Conservation (phyloP, 1,284 basidiomycete genomes). For the Cryptococcus hybrid region DNA sequence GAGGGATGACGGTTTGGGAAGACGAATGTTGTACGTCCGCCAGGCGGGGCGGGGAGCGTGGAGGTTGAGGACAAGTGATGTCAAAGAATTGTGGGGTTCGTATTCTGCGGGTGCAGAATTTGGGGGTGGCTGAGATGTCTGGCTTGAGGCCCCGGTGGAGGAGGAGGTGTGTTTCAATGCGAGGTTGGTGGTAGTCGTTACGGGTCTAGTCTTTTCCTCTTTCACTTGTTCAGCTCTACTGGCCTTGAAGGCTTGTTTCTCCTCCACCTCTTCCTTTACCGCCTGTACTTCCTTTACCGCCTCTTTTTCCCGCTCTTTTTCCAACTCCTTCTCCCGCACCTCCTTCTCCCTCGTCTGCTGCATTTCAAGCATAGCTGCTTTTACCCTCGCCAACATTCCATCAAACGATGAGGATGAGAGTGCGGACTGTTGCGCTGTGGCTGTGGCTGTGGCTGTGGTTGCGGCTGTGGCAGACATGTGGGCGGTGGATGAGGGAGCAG, state of each 20-base stretch:
- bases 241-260: background rate
- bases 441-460: too few species aligned
- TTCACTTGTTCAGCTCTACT: background rate
- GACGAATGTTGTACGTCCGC: slow-evolving; percentile 58
- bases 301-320: slow-evolving; percentile 8
- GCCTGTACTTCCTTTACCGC: background rate
- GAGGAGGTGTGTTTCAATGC: background rate
- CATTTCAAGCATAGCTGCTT: slow-evolving; percentile 65
- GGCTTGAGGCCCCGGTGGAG: background rate
- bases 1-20: slow-evolving; percentile 55
- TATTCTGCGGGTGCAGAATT: background rate
- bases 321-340: slow-evolving; percentile 36
- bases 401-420: slow-evolving; percentile 54
- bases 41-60: slow-evolving; percentile 48
- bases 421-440: too few species aligned
- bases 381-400: slow-evolving; percentile 83
- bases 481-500: too few species aligned
- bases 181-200: background rate
- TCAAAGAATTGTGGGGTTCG: slow-evolving; percentile 31
- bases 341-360: slow-evolving; percentile 5
- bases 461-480: too few species aligned
- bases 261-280: background rate
- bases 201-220: background rate
- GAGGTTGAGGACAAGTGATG: slow-evolving; percentile 36
- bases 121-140: background rate